Percentiles rank a stretch among this genome's conserved stretches.
Conservation (phyloP, 2,329 filamentous ascomycete species). For the Monosporascus sp. region DNA sequence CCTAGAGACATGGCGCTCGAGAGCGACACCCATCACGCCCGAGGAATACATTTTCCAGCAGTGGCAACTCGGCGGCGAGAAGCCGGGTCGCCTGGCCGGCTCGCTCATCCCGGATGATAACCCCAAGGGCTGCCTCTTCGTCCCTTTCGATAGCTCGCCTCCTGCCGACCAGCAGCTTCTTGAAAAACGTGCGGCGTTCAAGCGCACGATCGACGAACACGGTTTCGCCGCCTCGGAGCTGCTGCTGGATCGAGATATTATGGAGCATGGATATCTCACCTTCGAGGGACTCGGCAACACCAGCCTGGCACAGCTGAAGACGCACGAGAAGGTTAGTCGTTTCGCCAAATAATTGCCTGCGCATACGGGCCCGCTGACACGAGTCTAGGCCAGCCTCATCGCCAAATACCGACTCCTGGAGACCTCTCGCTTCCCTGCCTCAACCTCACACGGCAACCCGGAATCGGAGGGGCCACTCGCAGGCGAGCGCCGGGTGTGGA, state of each 20-base stretch:
- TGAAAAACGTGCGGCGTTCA: neutral
- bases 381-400: slow-evolving; percentile 4
- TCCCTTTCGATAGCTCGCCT: slow-evolving; percentile 1
- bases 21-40: neutral
- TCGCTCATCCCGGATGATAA: neutral
- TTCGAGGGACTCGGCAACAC: slow-evolving; percentile 1
- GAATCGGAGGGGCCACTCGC: too few relatives aligned
- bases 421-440: neutral
- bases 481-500: neutral
- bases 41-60: neutral
- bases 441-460: neutral
- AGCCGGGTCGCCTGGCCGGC: neutral
- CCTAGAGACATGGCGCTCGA: slow-evolving; percentile 5
- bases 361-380: too few relatives aligned
- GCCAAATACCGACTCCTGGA: slow-evolving; percentile 3
- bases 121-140: neutral
- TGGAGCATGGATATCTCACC: slow-evolving; percentile 5
- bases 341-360: neutral
- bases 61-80: neutral
- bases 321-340: slow-evolving; percentile 11
- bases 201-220: neutral
- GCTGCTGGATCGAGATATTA: slow-evolving; percentile 13
- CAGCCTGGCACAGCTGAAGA: slow-evolving; percentile 2
- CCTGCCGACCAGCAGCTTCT: slow-evolving; percentile 1
- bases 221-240: neutral